Evolutionary conservation across 1,284 basidiomycete species (phyloP), one percentile per base, ranked within the genome.

Genomic region (Papiliotrema fonsecae): DNA sequence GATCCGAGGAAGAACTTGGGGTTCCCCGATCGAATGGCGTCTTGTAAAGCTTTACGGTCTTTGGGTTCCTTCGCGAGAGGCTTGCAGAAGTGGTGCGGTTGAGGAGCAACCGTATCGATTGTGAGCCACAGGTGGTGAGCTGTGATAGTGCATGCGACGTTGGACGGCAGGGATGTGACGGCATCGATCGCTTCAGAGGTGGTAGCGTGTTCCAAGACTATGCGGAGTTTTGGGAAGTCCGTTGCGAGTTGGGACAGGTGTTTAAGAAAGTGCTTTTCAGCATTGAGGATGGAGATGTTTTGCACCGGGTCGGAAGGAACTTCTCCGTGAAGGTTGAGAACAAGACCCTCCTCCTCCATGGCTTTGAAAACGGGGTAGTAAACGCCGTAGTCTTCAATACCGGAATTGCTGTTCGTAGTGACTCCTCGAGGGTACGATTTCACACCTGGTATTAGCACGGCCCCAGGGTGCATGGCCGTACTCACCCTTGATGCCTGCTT

Each of bases 201-300:
- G 0, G 96, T 99, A n/a, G 96, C 96, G 67, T 99, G 96, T 74
- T 99, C 96, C 34, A 99, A 82, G 4, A 99, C 94, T 64, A 99
- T 98, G 49, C 91, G 86, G 47, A 99, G 81, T 35, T 78, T 79
- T n/a, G 96, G 96, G 74, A 98, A 99, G 24, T 81, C 79, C 46
- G 76, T 72, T 62, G 97, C 91, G 39, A 98, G 79, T 62, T 85
- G 83, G 63, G 80, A 79, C 14, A 99, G 80, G 73, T 98, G 93
- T 3, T 87, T 84, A 27, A 98, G 79, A 75, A 99, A 99, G 38
- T 78, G 81, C 36, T 85, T 81, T 69, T 99, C 96, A 14, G 96
- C 94, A 64, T 98, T 98, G 55, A 98, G 78, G 35, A 98, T 82
- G 64, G 92, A 93, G 42, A 85, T 88, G 68, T 97, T 89, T 85